These are phyloP conservation scores for Botrytis fragariae DNA, from an alignment of 2,329 filamentous ascomycete species.

Conservation along the genomic window DNA sequence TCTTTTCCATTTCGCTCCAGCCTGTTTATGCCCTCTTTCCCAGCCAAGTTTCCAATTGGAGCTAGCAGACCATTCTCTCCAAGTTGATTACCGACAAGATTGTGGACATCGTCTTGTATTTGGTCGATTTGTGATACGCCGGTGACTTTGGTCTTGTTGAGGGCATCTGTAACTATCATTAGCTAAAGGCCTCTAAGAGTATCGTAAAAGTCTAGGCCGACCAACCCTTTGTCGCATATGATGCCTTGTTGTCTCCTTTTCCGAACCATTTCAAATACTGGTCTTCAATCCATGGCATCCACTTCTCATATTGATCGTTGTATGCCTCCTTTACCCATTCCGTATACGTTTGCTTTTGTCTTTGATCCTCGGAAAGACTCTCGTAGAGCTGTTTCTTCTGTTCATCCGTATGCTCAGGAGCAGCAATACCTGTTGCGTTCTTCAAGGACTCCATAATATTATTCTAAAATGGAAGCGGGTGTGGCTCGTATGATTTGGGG, in stretches of 20 bases:
- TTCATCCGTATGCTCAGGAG: conserved; percentile 23
- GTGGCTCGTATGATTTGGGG: background rate
- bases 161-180: conserved; percentile 49
- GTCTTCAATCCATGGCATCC: conserved; percentile 77
- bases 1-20: conserved; percentile 63
- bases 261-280: conserved; percentile 66
- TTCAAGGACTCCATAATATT: conserved; percentile 9
- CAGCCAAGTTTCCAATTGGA: conserved; percentile 59
- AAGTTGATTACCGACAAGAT: conserved; percentile 51
- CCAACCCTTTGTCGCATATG: conserved; percentile 66
- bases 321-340: conserved; percentile 62
- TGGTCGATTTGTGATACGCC: conserved; percentile 48
- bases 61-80: conserved; percentile 66
- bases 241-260: conserved; percentile 73
- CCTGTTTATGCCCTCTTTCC: conserved; percentile 65
- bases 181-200: background rate
- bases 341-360: conserved; percentile 38
- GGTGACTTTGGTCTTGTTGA: conserved; percentile 68
- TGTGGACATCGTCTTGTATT: conserved; percentile 17
- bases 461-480: too few relatives aligned
- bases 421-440: background rate
- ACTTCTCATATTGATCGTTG: conserved; percentile 69
- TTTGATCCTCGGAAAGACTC: conserved; percentile 26
- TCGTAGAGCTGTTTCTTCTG: conserved; percentile 27
- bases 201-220: background rate